phyloP scores from a whole-genome alignment of 352 stramenopile genomes.

The Globisporangium paroecandrum region DNA sequence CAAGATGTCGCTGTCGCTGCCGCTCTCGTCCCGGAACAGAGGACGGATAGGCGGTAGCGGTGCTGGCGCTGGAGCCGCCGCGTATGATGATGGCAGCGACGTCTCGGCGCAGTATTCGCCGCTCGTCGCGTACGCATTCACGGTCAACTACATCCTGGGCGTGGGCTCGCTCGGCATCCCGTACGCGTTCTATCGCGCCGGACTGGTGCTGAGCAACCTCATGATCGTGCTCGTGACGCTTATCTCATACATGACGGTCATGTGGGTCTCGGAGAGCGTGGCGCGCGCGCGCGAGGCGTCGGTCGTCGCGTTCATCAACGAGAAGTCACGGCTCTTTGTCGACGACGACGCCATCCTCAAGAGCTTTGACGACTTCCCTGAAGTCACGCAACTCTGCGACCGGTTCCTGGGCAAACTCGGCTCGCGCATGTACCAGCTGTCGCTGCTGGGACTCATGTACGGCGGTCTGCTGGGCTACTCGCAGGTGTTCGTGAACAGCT shows the following conservation, averaged over 20 bases:
- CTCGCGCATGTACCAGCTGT: slow-evolving; percentile 80
- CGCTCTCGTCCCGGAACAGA: slow-evolving; percentile 5
- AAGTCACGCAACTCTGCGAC: slow-evolving; percentile 79
- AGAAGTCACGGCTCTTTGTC: slow-evolving; percentile 30
- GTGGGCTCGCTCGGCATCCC: slow-evolving; percentile 89
- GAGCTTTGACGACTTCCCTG: slow-evolving; percentile 61
- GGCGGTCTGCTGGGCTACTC: slow-evolving; percentile 86
- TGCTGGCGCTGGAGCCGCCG: slow-evolving; percentile 4
- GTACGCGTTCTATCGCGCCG: slow-evolving; percentile 81
- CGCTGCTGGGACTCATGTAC: slow-evolving; percentile 87
- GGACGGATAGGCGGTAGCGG: background rate
- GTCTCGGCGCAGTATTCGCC: slow-evolving; percentile 51
- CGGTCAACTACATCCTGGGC: slow-evolving; percentile 92
- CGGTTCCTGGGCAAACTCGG: slow-evolving; percentile 60
- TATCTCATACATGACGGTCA: slow-evolving; percentile 86
- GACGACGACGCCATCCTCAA: slow-evolving; percentile 9
- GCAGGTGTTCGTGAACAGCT: slow-evolving; percentile 89
- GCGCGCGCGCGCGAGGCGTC: slow-evolving; percentile 50
- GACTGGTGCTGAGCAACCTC: slow-evolving; percentile 67
- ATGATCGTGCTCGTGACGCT: slow-evolving; percentile 80
- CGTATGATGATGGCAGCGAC: background rate
- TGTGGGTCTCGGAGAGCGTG: slow-evolving; percentile 85
- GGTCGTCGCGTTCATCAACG: slow-evolving; percentile 28
- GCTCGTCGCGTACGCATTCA: slow-evolving; percentile 84
- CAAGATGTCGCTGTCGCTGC: slow-evolving; percentile 47